Evolutionary conservation across 768 basidiomycete genomes (phyloP).

Genomic region (Suillus americanus): DNA sequence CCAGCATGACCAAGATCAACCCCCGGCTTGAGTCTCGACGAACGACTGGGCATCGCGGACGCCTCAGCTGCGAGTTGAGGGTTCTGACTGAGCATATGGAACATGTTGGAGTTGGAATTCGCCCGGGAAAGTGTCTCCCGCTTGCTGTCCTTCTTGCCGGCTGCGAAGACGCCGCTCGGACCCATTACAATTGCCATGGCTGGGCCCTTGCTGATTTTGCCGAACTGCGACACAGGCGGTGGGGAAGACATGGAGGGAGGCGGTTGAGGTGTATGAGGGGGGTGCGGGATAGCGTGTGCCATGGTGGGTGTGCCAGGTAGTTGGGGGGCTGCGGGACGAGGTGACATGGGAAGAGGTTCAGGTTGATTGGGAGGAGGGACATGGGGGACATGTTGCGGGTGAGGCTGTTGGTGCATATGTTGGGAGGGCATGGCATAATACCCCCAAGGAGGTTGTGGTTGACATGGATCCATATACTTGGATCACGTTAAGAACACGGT

Average conservation of each 20-base stretch:
- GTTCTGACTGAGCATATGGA: slow-evolving; percentile 76
- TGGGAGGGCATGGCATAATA: slow-evolving; percentile 38
- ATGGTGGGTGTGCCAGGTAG: slow-evolving; percentile 69
- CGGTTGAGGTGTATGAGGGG: slow-evolving; percentile 46
- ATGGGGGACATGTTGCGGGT: slow-evolving; percentile 48
- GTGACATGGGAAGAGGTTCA: slow-evolving; percentile 64
- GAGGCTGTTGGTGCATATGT: slow-evolving; percentile 38
- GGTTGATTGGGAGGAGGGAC: slow-evolving; percentile 36
- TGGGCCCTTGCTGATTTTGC: slow-evolving; percentile 75
- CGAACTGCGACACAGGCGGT: slow-evolving; percentile 78
- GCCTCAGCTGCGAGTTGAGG: slow-evolving; percentile 55
- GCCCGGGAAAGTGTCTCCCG: slow-evolving; percentile 77
- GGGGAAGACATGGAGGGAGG: slow-evolving; percentile 53
- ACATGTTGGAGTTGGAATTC: slow-evolving; percentile 84
- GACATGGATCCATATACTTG: slow-evolving; percentile 50
- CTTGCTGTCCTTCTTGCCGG: slow-evolving; percentile 67
- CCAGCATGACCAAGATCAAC: slow-evolving; percentile 48
- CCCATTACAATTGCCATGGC: slow-evolving; percentile 67
- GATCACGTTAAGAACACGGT: slow-evolving; percentile 9
- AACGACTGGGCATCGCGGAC: slow-evolving; percentile 50
- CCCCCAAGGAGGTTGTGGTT: slow-evolving; percentile 32
- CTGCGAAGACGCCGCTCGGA: slow-evolving; percentile 80
- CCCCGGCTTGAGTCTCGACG: slow-evolving; percentile 50
- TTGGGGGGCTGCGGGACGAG: slow-evolving; percentile 54
- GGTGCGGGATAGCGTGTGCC: slow-evolving; percentile 52